Evolutionary conservation across 306 rosid genomes (phyloP).

Genomic region (Adenanthera pavonina): DNA sequence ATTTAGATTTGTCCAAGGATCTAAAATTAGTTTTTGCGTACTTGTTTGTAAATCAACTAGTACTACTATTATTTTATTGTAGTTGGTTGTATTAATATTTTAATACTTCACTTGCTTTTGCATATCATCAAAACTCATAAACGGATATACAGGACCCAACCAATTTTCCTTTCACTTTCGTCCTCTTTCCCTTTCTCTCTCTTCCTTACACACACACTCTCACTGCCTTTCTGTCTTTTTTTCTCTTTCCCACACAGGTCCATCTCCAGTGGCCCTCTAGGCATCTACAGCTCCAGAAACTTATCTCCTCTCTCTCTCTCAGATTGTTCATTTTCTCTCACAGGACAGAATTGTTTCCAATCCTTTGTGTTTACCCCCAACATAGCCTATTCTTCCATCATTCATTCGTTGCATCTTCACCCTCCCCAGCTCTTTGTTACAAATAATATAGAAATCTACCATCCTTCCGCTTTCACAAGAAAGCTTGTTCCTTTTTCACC

Average conservation of each 20-base stretch:
- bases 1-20: neutral
- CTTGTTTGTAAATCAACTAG: neutral
- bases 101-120: neutral
- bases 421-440: neutral
- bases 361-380: slow-evolving; percentile 6
- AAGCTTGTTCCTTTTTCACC: neutral
- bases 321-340: slow-evolving; percentile 38
- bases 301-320: slow-evolving; percentile 28
- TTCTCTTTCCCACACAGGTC: slow-evolving; percentile 48
- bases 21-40: neutral
- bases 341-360: neutral
- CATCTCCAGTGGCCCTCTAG: slow-evolving; percentile 41
- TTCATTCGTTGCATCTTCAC: slow-evolving; percentile 19
- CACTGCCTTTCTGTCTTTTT: slow-evolving; percentile 48
- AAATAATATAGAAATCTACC: slow-evolving; percentile 16
- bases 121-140: slow-evolving; percentile 14
- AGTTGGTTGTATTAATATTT: neutral
- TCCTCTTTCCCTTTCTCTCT: slow-evolving; percentile 18
- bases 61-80: neutral
- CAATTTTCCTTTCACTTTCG: slow-evolving; percentile 26
- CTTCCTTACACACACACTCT: slow-evolving; percentile 19
- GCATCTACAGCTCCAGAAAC: slow-evolving; percentile 45
- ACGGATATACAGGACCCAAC: neutral
- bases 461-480: neutral
- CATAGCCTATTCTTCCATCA: slow-evolving; percentile 20